Evolutionary conservation across 345 rosid species (phyloP).

Genomic region (Nasturtium officinale): DNA sequence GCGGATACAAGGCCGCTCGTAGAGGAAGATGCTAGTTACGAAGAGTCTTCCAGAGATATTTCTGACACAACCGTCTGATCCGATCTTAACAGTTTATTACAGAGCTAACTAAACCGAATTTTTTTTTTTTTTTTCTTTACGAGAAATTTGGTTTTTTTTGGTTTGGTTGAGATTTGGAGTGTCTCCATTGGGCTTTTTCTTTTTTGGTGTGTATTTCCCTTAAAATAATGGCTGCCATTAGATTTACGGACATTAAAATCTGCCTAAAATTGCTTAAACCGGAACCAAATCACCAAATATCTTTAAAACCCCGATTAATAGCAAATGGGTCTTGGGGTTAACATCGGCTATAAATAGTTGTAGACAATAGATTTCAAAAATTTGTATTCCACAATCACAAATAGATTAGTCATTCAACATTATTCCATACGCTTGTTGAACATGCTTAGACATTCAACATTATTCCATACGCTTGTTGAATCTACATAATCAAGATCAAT

Average conservation of each 20-base stretch:
- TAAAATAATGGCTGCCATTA: slow-evolving; percentile 22
- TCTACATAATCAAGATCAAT: too few species aligned
- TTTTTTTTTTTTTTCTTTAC: too few species aligned
- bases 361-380: too few species aligned
- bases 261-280: not conserved
- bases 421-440: too few species aligned
- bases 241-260: slow-evolving; percentile 8
- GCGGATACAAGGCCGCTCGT: slow-evolving; percentile 41
- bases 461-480: too few species aligned
- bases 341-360: too few species aligned
- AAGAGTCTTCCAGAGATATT: slow-evolving; percentile 27
- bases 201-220: not conserved
- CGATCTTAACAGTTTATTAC: not conserved
- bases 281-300: not conserved
- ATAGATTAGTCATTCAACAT: too few species aligned
- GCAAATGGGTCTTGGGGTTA: too few species aligned
- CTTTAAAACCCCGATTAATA: not conserved
- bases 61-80: slow-evolving; percentile 30
- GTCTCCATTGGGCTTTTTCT: not conserved
- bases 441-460: too few species aligned
- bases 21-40: slow-evolving; percentile 30
- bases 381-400: too few species aligned
- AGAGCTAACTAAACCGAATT: slow-evolving; percentile 3
- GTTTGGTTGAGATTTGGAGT: not conserved
- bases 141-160: slow-evolving; percentile 6